Conservation (phyloP, 257 asterid genomes). For the Fraxinus excelsior region DNA sequence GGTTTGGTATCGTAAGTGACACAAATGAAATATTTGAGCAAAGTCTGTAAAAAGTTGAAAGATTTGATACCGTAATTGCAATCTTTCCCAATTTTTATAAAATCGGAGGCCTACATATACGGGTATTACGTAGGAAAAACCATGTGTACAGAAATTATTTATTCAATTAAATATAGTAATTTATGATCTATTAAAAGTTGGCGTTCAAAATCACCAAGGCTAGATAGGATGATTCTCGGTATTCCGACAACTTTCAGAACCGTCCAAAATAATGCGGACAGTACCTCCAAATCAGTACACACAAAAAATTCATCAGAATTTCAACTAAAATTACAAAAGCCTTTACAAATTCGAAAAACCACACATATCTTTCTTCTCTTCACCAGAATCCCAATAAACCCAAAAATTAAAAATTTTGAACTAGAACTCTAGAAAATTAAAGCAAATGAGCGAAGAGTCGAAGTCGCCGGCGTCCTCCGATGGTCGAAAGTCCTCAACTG, state of each 20-base stretch:
- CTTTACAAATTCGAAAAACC: background rate
- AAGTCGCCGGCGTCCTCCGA: conserved; percentile 52
- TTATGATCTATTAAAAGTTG: no score
- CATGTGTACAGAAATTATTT: no score
- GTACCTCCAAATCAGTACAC: background rate
- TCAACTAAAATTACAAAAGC: background rate
- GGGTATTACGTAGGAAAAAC: background rate
- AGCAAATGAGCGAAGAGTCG: conserved; percentile 70
- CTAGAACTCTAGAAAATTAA: background rate
- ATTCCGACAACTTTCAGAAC: background rate
- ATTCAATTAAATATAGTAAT: no score
- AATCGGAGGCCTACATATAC: background rate
- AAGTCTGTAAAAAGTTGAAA: no score
- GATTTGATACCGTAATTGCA: no score
- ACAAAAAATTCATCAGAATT: background rate
- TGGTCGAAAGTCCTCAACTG: conserved; percentile 61
- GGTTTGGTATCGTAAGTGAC: no score
- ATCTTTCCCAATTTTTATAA: no score
- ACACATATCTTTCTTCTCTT: background rate
- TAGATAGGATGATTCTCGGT: no score
- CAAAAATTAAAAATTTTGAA: background rate
- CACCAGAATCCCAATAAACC: background rate
- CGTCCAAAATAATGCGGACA: background rate
- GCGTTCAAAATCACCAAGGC: no score
- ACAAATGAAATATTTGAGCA: no score